Evolutionary conservation across 2,329 filamentous ascomycete species (phyloP).

Genomic region (Biscogniauxia mediterranea): DNA sequence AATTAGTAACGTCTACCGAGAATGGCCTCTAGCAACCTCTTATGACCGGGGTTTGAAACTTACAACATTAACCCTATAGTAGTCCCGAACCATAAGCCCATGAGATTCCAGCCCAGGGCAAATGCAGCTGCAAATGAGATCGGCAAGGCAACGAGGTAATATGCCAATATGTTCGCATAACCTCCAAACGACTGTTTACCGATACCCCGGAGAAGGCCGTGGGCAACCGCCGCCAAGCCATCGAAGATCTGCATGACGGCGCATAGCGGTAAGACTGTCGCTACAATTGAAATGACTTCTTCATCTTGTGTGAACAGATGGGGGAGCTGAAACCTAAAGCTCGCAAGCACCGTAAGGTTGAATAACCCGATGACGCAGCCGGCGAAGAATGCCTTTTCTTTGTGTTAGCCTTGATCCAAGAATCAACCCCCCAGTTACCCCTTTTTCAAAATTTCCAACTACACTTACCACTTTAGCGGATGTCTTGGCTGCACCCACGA

Average conservation of each 20-base stretch:
- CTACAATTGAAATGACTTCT: constrained; percentile 67
- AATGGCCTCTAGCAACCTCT: not conserved
- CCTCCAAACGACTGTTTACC: constrained; percentile 88
- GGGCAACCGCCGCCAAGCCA: constrained; percentile 72
- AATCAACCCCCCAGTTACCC: not conserved
- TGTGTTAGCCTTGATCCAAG: constrained; percentile 8
- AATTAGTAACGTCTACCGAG: not conserved
- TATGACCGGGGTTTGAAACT: constrained; percentile 29
- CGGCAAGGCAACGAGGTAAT: constrained; percentile 84
- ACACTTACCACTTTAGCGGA: constrained; percentile 69
- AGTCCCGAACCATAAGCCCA: constrained; percentile 79
- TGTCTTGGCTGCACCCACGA: constrained; percentile 76
- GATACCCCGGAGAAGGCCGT: constrained; percentile 81
- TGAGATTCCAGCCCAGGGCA: constrained; percentile 70
- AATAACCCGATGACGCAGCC: constrained; percentile 72
- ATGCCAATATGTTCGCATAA: constrained; percentile 81
- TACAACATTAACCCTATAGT: constrained; percentile 67
- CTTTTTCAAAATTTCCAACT: not conserved
- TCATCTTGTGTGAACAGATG: constrained; percentile 73
- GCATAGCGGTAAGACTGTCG: constrained; percentile 72
- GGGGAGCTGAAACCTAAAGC: constrained; percentile 71
- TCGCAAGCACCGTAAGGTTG: constrained; percentile 69
- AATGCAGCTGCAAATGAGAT: constrained; percentile 79
- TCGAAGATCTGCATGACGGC: constrained; percentile 92
- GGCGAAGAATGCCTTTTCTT: constrained; percentile 53